Evolutionary conservation across 2,329 filamentous ascomycete species (phyloP).

Genomic region (Ophiocordyceps camponoti-rufipedis): DNA sequence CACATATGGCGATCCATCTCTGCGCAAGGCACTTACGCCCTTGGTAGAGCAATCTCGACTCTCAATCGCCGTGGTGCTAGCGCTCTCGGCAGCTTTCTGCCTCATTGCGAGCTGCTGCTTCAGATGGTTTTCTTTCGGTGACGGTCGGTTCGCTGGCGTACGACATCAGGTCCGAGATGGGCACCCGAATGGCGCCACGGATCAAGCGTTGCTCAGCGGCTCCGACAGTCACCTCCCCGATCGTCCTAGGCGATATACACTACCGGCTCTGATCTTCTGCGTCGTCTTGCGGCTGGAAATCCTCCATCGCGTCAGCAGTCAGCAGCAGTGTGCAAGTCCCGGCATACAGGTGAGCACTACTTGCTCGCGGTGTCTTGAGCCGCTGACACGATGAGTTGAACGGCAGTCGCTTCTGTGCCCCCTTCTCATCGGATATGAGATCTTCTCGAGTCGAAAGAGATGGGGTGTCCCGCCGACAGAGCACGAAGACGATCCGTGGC

Average conservation of each 20-base stretch:
- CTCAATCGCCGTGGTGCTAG: constrained; percentile 26
- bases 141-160: constrained; percentile 24
- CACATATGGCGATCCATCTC: constrained; percentile 1
- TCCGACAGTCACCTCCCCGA: constrained; percentile 19
- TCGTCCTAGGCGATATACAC: constrained; percentile 26
- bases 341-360: constrained; percentile 25
- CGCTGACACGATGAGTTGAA: neutral
- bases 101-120: constrained; percentile 23
- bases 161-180: constrained; percentile 4
- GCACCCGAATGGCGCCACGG: constrained; percentile 5
- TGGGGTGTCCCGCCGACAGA: constrained; percentile 12
- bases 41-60: constrained; percentile 27
- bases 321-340: constrained; percentile 30
- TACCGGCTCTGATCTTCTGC: constrained; percentile 23
- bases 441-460: constrained; percentile 17
- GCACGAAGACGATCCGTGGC: constrained; percentile 27
- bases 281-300: constrained; percentile 29
- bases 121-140: constrained; percentile 26
- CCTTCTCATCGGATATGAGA: constrained; percentile 24
- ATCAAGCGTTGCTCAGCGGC: constrained; percentile 14
- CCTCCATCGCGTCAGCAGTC: constrained; percentile 23
- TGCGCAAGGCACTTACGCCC: neutral
- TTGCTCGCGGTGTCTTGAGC: too few species aligned
- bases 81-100: constrained; percentile 23
- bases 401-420: constrained; percentile 27